These are phyloP conservation scores for Rhodotorula kratochvilovae DNA, from an alignment of 768 basidiomycete species.

Conservation along the genomic window DNA sequence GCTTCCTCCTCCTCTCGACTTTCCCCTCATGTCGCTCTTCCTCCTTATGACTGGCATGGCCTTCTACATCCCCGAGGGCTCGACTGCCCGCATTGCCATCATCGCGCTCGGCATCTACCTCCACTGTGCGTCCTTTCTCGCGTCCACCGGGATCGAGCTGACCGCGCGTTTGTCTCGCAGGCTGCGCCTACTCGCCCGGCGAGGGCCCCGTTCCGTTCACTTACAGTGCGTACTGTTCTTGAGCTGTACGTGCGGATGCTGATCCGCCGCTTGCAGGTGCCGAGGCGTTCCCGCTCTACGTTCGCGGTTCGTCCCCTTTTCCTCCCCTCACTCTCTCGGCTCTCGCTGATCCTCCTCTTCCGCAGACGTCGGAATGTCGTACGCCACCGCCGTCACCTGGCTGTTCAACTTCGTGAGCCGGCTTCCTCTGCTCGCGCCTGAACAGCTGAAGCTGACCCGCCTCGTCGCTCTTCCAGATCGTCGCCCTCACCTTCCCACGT, in stretches of 20 bases:
- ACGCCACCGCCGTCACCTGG: conserved; percentile 29
- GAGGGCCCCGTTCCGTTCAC: conserved; percentile 42
- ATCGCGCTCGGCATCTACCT: conserved; percentile 29
- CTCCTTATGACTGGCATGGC: conserved; percentile 55
- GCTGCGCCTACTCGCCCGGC: conserved; percentile 37
- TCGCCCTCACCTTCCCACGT: conserved; percentile 41
- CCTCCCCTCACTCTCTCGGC: conserved; percentile 35
- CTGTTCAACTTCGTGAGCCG: not conserved
- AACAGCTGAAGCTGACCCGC: not conserved
- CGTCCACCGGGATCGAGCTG: not conserved
- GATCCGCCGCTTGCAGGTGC: conserved; percentile 4
- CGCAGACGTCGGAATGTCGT: conserved; percentile 38
- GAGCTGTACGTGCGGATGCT: not conserved
- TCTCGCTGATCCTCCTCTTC: not conserved
- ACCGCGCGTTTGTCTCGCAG: not conserved
- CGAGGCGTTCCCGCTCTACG: conserved; percentile 42
- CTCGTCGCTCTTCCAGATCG: conserved; percentile 12
- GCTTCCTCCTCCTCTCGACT: conserved; percentile 65
- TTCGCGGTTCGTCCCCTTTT: conserved; percentile 25
- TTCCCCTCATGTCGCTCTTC: conserved; percentile 73
- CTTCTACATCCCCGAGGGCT: conserved; percentile 38
- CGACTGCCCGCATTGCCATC: not conserved
- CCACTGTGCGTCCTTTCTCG: conserved; percentile 7
- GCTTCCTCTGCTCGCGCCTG: not conserved
- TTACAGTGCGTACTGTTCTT: conserved; percentile 16